Percentiles rank a stretch among this genome's conserved stretches.
Evolutionary conservation across 2,329 filamentous ascomycete species (phyloP).

Genomic region (Colletotrichum magnum): DNA sequence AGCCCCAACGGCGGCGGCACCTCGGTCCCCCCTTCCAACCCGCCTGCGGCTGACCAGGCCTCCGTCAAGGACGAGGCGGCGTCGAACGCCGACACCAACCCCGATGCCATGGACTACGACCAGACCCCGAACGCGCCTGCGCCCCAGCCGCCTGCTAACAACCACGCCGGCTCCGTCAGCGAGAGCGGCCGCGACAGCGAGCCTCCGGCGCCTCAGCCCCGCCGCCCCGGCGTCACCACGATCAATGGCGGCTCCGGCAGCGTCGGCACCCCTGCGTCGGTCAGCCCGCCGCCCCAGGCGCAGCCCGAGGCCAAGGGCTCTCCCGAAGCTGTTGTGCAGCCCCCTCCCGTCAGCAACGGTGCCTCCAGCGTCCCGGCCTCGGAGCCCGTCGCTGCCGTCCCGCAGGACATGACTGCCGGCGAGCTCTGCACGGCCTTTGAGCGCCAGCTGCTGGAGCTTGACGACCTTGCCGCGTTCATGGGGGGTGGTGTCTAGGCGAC

Average conservation of each 20-base stretch:
- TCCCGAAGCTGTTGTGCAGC: slow-evolving; percentile 41
- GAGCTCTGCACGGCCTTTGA: slow-evolving; percentile 73
- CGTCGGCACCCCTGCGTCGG: slow-evolving; percentile 61
- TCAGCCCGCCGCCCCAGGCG: slow-evolving; percentile 55
- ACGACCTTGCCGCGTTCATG: slow-evolving; percentile 75
- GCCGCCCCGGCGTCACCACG: slow-evolving; percentile 69
- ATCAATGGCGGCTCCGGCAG: slow-evolving; percentile 71
- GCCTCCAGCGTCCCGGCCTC: slow-evolving; percentile 45
- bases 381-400: slow-evolving; percentile 44
- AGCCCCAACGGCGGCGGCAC: slow-evolving; percentile 50
- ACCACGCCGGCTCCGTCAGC: slow-evolving; percentile 47
- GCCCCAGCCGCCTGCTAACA: slow-evolving; percentile 47
- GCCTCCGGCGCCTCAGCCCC: slow-evolving; percentile 62
- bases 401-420: slow-evolving; percentile 68
- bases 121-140: slow-evolving; percentile 53
- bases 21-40: slow-evolving; percentile 48
- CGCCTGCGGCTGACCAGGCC: slow-evolving; percentile 47
- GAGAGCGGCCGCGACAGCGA: slow-evolving; percentile 66
- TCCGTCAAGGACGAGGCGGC: slow-evolving; percentile 69
- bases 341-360: slow-evolving; percentile 35
- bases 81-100: slow-evolving; percentile 69
- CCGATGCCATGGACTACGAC: slow-evolving; percentile 72
- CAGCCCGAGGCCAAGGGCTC: slow-evolving; percentile 55
- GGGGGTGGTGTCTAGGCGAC: slow-evolving; percentile 68
- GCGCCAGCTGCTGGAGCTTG: slow-evolving; percentile 71